Evolutionary conservation across 73 alveolate genomes (phyloP), one percentile per base, ranked within the genome.

Genomic region (Stentor coeruleus): DNA sequence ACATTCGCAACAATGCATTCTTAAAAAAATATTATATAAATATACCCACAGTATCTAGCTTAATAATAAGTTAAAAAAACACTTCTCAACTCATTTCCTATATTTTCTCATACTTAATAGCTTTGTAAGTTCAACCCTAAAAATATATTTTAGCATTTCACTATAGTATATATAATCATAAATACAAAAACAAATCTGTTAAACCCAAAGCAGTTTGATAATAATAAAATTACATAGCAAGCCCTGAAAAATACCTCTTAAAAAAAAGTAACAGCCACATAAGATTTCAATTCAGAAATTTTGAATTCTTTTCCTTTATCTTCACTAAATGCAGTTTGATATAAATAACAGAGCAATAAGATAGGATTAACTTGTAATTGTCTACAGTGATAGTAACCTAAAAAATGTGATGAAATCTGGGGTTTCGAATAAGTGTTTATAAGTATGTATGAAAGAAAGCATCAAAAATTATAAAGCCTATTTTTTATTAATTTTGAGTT

Each of bases 1-100:
- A 28, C 66, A 40, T 75, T 75, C 15, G 33, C 83, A 15, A 75
- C 0, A 38, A 39, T 0, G 80, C 83, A 39, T 75, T 75, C n/a
- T 31, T 35, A 6, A 38, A 33, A 75, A 75, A 75, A 31, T 37
- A n/a, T 6, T 20, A 37, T 1, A 35, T 35, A 35, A 40, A 20
- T 14, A 26, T 26, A 38, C 33, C 15, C 2, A 35, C 83, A 35
- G 39, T 37, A 49, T 6, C 6, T 6, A 49, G 20, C 6, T 49
- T 49, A 49, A 20, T 49, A 6, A 49, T 20, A 39, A 75, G 38
- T 20, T 31, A 1, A 14, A 30, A 26, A 75, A 20, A 75, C 11
- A 39, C 72, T n/a, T n/a, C n/a, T n/a, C n/a, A n/a, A n/a, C n/a
- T n/a, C 26, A 35, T 14, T 36, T 75, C 20, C 59, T 37, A 20